Percentiles rank a stretch among this genome's conserved stretches.
These are phyloP conservation scores for Podaxis rugospora DNA, from an alignment of 768 basidiomycete species.

Conservation along the genomic window DNA sequence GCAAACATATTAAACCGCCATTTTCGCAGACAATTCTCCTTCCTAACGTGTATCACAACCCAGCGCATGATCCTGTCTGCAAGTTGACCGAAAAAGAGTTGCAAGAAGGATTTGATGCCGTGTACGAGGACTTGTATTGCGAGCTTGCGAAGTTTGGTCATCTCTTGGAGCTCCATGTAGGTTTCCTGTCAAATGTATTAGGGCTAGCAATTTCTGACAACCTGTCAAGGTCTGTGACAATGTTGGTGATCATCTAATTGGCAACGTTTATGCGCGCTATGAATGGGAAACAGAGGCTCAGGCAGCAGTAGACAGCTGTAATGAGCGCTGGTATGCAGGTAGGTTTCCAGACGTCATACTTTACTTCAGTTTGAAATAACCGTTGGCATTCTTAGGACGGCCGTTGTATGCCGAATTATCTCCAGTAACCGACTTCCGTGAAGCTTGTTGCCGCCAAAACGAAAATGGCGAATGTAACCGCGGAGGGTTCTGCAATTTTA, in stretches of 20 bases:
- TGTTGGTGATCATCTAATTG: constrained; percentile 97
- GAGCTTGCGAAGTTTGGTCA: constrained; percentile 95
- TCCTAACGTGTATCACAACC: constrained; percentile 98
- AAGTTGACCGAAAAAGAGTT: constrained; percentile 83
- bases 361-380: constrained; percentile 6
- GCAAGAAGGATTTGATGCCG: constrained; percentile 88
- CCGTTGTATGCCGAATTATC: constrained; percentile 96
- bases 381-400: constrained; percentile 50
- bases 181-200: constrained; percentile 21
- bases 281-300: constrained; percentile 99
- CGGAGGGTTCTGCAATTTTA: constrained; percentile 98
- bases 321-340: constrained; percentile 99
- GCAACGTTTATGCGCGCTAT: constrained; percentile 96
- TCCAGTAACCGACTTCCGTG: constrained; percentile 97
- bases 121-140: constrained; percentile 94
- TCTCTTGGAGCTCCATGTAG: constrained; percentile 89
- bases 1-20: constrained; percentile 97
- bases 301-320: constrained; percentile 86
- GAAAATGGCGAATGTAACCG: constrained; percentile 98
- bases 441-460: constrained; percentile 98
- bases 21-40: constrained; percentile 96
- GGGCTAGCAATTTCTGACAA: constrained; percentile 6
- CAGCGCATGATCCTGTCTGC: constrained; percentile 88
- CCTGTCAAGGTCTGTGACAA: constrained; percentile 85
- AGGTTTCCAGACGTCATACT: constrained; percentile 23